Evolutionary conservation across 805 yeast species (phyloP).

Genomic region (Schizosaccharomyces pombe): DNA sequence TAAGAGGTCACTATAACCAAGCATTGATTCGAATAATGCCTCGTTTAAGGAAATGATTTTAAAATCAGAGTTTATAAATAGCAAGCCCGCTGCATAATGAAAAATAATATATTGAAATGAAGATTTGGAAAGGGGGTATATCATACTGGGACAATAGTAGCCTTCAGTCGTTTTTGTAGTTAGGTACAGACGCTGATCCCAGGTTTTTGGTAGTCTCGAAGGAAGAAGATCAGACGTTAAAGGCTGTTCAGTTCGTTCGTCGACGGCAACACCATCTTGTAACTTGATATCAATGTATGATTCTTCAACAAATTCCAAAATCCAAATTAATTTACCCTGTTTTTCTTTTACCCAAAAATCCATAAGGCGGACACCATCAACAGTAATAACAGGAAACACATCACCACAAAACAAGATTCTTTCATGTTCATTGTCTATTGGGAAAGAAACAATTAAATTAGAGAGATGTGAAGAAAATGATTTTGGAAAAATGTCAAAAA

Average conservation of each 20-base stretch:
- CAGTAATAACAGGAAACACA: neutral
- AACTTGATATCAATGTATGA: neutral
- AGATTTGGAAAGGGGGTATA: neutral
- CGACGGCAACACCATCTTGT: neutral
- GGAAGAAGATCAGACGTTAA: neutral
- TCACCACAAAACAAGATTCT: neutral
- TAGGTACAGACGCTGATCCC: neutral
- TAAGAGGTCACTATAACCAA: neutral
- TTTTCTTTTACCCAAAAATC: constrained; percentile 4
- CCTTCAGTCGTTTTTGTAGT: neutral
- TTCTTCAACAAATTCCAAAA: neutral
- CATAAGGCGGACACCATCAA: neutral
- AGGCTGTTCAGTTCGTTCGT: neutral
- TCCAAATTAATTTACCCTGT: constrained; percentile 1
- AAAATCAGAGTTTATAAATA: neutral
- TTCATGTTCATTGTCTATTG: neutral
- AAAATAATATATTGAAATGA: neutral
- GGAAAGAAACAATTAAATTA: neutral
- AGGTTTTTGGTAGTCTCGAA: neutral
- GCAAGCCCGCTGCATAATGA: neutral
- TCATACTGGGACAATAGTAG: neutral
- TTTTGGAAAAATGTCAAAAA: neutral
- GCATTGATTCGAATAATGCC: neutral
- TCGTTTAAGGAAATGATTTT: neutral
- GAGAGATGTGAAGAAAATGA: neutral